Percentiles rank a stretch among this genome's conserved stretches.
Evolutionary conservation across 805 yeast genomes (phyloP).

Genomic region (Metschnikowia colocasiae): DNA sequence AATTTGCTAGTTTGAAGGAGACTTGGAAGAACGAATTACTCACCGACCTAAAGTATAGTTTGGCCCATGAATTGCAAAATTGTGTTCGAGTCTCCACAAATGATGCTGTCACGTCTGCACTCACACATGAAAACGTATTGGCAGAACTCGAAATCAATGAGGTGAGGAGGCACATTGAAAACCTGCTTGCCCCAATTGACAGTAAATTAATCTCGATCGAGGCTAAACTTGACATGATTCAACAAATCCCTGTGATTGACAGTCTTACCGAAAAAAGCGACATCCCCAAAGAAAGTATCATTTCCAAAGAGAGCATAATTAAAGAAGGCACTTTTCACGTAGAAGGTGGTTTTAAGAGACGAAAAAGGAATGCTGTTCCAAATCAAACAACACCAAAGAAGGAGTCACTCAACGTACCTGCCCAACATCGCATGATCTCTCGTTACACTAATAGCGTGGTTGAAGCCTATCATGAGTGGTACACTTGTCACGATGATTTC

Average conservation of each 20-base stretch:
- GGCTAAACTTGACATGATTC: background rate
- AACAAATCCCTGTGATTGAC: background rate
- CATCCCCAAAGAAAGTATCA: background rate
- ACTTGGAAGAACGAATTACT: background rate
- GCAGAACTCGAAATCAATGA: background rate
- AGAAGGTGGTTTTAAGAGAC: background rate
- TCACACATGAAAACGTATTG: background rate
- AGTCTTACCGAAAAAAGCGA: background rate
- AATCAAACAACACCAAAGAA: background rate
- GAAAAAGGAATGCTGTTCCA: background rate
- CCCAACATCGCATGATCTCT: background rate
- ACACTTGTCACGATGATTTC: background rate
- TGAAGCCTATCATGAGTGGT: background rate
- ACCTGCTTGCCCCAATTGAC: background rate
- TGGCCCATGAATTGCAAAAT: background rate
- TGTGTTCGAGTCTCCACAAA: background rate
- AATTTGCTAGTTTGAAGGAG: background rate
- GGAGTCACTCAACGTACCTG: background rate
- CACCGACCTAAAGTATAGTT: background rate
- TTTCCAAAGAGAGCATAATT: background rate
- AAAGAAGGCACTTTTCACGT: background rate
- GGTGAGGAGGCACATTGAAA: background rate
- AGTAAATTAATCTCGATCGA: background rate
- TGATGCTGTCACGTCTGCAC: background rate
- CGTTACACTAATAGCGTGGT: background rate